phyloP scores from a whole-genome alignment of 805 yeast species.

The Lipomyces chichibuensis region DNA sequence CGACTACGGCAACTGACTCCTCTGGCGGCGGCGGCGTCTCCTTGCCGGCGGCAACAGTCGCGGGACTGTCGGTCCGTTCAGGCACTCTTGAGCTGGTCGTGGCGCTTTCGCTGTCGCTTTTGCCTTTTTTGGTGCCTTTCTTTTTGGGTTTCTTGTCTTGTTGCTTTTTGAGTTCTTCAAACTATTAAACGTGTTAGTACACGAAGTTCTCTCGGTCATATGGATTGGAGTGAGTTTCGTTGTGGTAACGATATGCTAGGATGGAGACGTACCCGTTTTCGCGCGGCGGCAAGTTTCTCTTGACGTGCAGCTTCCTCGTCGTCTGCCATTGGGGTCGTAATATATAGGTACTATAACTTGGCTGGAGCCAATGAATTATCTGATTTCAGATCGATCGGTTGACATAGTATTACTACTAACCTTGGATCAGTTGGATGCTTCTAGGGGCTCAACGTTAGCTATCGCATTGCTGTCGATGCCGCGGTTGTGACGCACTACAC shows the following conservation, averaged over 20 bases:
- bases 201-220: neutral
- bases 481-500: neutral
- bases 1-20: conserved; percentile 40
- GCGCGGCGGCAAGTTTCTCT: conserved; percentile 72
- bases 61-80: conserved; percentile 23
- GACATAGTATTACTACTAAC: neutral
- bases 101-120: conserved; percentile 7
- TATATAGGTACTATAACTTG: neutral
- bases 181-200: conserved; percentile 41
- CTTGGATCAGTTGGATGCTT: no score
- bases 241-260: neutral
- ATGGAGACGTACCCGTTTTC: conserved; percentile 55
- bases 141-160: conserved; percentile 52
- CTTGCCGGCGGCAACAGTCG: conserved; percentile 14
- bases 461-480: neutral
- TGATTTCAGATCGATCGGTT: neutral
- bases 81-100: conserved; percentile 8
- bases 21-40: conserved; percentile 40
- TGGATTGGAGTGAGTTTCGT: neutral
- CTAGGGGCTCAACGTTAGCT: no score
- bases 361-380: neutral
- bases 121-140: conserved; percentile 24
- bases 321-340: conserved; percentile 18
- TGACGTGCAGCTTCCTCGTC: conserved; percentile 49
- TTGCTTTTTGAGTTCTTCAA: conserved; percentile 66